Evolutionary conservation across 73 alveolate species (phyloP).

Genomic region (Durusdinium trenchii): DNA sequence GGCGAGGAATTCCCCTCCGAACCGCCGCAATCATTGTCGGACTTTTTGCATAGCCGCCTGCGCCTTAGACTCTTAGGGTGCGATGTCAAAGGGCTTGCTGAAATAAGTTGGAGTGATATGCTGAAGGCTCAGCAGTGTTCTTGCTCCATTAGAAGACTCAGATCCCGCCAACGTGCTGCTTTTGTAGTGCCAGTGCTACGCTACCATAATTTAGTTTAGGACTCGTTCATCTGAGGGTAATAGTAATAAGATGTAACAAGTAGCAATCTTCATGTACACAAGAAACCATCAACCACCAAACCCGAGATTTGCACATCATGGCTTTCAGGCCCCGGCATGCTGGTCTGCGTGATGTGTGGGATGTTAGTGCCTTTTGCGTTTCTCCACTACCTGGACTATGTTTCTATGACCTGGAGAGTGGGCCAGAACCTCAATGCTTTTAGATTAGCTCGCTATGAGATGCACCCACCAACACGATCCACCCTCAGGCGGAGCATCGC

Average conservation of each 20-base stretch:
- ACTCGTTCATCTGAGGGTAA: no score
- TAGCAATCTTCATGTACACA: neutral
- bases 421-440: neutral
- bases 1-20: slow-evolving; percentile 19
- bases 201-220: no score
- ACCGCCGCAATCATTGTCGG: slow-evolving; percentile 46
- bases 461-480: neutral
- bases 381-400: slow-evolving; percentile 75
- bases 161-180: no score
- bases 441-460: neutral
- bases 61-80: neutral
- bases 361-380: slow-evolving; percentile 61
- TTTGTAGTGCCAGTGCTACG: no score
- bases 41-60: slow-evolving; percentile 62
- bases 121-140: no score
- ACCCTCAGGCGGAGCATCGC: slow-evolving; percentile 60
- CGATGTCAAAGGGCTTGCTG: neutral
- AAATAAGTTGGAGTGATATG: no score
- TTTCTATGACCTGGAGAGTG: slow-evolving; percentile 73
- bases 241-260: neutral
- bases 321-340: slow-evolving; percentile 77
- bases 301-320: neutral
- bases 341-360: slow-evolving; percentile 66
- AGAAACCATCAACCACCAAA: neutral
- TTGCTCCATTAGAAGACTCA: no score